Evolutionary conservation across 805 yeast species (phyloP), one percentile per base, ranked within the genome.

Genomic region (Cyberlindnera samutprakarnensis): DNA sequence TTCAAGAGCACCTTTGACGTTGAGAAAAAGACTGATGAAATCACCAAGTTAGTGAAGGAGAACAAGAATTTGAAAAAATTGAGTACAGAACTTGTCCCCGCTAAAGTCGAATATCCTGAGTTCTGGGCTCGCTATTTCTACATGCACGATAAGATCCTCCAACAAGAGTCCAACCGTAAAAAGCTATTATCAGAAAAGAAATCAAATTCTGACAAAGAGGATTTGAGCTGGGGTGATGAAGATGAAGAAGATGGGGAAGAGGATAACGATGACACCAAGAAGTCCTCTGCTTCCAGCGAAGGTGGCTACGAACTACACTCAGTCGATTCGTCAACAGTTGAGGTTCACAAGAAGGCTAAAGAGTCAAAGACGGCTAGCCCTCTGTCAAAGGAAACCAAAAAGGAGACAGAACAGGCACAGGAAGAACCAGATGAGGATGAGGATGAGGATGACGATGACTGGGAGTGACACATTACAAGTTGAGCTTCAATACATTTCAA

Each of bases 41-140:
- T 78, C 30, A 49, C 74, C 2, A 46, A 51, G 2, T 61, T 76
- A 26, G 55, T 80, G 31, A 56, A 60, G 14, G 63, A 19, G 9
- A 35, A 27, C 5, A 23, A 28, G 2, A 14, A 36, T 6, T 19
- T 42, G 22, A 33, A 37, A 17, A 58, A 58, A 20, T 55, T 82
- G 24, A 73, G 75, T 73, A 70, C 73, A 34, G 58, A 60, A 18
- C 51, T 86, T 7, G 94, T 87, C 2, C 94, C 95, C 0, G 70
- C 66, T 7, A 53, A 68, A 43, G 56, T 78, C 23, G 47, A 72
- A 4, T 80, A 77, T 45, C 60, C 68, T 17, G 62, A 62, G 28
- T 88, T 88, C 54, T 88, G 96, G 96, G 59, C 62, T 27, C 66
- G 77, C 21, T 87, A 84, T 56, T 80, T 74, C 56, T 63, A 59